These are phyloP conservation scores for Termitomyces sp. DNA, from an alignment of 768 basidiomycete genomes.

Conservation along the genomic window DNA sequence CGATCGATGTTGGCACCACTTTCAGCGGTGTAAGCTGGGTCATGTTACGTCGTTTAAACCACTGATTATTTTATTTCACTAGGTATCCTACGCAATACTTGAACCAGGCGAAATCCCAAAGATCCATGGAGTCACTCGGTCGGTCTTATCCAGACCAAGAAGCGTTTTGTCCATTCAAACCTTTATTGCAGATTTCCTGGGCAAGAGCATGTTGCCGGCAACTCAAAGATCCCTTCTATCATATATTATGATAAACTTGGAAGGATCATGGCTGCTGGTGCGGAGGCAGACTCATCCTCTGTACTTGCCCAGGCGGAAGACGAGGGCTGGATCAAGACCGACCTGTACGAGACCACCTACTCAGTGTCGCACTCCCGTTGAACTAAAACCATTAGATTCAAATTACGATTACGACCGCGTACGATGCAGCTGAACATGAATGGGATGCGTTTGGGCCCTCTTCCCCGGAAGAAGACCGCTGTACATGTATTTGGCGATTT, in stretches of 20 bases:
- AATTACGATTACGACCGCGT: conserved; percentile 71
- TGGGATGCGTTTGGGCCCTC: conserved; percentile 67
- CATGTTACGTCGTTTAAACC: not conserved
- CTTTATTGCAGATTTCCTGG: conserved; percentile 60
- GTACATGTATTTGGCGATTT: conserved; percentile 80
- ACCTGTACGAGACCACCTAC: conserved; percentile 46
- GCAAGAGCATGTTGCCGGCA: conserved; percentile 82
- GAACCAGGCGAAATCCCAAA: conserved; percentile 79
- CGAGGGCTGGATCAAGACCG: conserved; percentile 70
- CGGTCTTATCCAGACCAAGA: conserved; percentile 8
- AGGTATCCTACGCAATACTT: conserved; percentile 76
- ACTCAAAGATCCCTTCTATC: conserved; percentile 76
- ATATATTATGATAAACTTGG: conserved; percentile 71
- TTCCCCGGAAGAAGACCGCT: conserved; percentile 62
- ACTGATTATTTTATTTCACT: conserved; percentile 3
- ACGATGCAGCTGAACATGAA: conserved; percentile 82
- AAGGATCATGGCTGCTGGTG: conserved; percentile 65
- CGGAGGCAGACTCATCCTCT: conserved; percentile 64
- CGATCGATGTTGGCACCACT: conserved; percentile 79
- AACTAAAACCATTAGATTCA: conserved; percentile 47
- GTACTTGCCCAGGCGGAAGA: conserved; percentile 66
- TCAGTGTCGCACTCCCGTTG: conserved; percentile 1
- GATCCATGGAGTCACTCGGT: conserved; percentile 79
- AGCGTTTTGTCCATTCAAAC: conserved; percentile 1
- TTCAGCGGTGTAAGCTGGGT: conserved; percentile 60